Evolutionary conservation across 2,329 filamentous ascomycete genomes (phyloP).

Genomic region (Botrytis galanthina): DNA sequence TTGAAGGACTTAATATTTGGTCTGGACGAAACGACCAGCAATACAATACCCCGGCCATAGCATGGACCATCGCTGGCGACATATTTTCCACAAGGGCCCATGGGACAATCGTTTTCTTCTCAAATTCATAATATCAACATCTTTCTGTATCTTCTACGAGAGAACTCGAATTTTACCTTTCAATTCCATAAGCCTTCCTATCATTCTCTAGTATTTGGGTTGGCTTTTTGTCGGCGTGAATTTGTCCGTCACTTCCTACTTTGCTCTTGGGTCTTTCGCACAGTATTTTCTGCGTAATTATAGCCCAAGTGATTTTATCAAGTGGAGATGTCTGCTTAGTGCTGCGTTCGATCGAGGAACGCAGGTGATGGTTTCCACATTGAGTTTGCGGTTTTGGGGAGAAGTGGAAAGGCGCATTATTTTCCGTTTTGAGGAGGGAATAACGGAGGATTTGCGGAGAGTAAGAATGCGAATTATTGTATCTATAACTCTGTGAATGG

Average conservation of each 20-base stretch:
- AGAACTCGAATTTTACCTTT: conserved; percentile 60
- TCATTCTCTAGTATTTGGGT: conserved; percentile 63
- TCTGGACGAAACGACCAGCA: too few relatives aligned
- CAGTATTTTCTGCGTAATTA: conserved; percentile 63
- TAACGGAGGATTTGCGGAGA: conserved; percentile 17
- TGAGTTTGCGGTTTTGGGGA: conserved; percentile 54
- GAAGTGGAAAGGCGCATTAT: conserved; percentile 31
- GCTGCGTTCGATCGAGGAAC: conserved; percentile 69
- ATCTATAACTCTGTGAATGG: not conserved
- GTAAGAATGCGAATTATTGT: not conserved
- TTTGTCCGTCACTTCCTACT: conserved; percentile 69
- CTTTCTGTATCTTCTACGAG: conserved; percentile 54
- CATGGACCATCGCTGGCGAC: too few relatives aligned
- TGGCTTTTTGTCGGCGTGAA: conserved; percentile 66
- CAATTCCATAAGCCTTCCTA: conserved; percentile 64
- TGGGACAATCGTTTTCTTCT: too few relatives aligned
- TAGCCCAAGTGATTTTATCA: conserved; percentile 63
- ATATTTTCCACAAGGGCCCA: too few relatives aligned
- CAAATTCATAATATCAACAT: not conserved
- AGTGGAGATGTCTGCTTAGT: conserved; percentile 76
- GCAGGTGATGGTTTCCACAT: conserved; percentile 61
- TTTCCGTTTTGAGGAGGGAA: conserved; percentile 36
- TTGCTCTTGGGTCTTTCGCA: conserved; percentile 64
- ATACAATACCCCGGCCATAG: too few relatives aligned
- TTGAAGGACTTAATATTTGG: too few relatives aligned